A percentile compares a stretch with the other conserved stretches of the same genome.
Conservation (phyloP, 2,329 filamentous ascomycete species). For the Scedosporium dehoogii region DNA sequence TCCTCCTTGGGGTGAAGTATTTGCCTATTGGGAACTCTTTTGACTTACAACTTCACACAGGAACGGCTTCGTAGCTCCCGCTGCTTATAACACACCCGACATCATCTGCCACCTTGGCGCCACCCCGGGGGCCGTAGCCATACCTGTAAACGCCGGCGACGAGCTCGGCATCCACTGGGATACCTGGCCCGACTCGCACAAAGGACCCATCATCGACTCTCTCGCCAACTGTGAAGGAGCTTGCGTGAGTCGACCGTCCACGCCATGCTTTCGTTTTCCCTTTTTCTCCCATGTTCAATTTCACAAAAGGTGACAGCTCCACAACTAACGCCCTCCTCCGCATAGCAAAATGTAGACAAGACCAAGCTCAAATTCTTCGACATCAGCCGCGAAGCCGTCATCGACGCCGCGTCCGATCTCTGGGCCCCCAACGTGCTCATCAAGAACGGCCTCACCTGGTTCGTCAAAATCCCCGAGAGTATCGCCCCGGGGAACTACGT, state of each 20-base stretch:
- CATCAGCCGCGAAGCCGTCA: conserved; percentile 42
- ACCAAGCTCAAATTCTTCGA: conserved; percentile 50
- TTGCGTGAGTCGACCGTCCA: conserved; percentile 26
- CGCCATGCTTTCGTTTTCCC: not conserved
- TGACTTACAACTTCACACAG: not conserved
- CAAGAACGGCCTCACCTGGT: conserved; percentile 21
- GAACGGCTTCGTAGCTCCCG: conserved; percentile 39
- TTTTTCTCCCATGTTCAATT: not conserved
- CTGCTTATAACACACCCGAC: conserved; percentile 26
- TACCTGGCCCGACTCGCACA: conserved; percentile 30
- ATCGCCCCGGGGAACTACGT: conserved; percentile 32
- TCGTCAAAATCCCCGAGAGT: conserved; percentile 20
- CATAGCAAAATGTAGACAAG: conserved; percentile 36
- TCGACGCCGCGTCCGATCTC: conserved; percentile 28
- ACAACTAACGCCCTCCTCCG: not conserved
- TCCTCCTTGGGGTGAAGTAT: too few relatives aligned
- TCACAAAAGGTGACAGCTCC: not conserved
- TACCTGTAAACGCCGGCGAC: conserved; percentile 27
- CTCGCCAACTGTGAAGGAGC: conserved; percentile 49
- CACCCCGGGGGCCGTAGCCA: conserved; percentile 23
- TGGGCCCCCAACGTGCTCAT: conserved; percentile 32
- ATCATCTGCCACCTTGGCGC: conserved; percentile 37
- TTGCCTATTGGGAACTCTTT: too few relatives aligned
- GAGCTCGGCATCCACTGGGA: conserved; percentile 30
- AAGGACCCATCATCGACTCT: conserved; percentile 52